Evolutionary conservation across 768 basidiomycete species (phyloP), one percentile per base, ranked within the genome.

Genomic region (Tubosaeta sp.): DNA sequence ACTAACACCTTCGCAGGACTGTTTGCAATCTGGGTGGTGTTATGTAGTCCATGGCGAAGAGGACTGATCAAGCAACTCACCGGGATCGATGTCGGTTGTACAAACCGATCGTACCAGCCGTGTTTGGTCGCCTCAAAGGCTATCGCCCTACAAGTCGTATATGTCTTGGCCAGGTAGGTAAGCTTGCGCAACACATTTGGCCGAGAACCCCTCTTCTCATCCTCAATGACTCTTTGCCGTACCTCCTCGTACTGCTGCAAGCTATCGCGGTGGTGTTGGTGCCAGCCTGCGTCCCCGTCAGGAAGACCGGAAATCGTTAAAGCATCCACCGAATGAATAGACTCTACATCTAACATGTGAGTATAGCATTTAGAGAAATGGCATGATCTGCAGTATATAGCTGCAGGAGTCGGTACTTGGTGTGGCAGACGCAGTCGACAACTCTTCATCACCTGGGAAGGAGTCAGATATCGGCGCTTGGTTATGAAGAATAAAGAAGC

Each of bases 81-180:
- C 3, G 68, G 70, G 27, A 60, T 56, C 16, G 43, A 38, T n/a
- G 43, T 46, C 5, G 53, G 44, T 51, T 62, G 62, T 38, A 51
- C 51, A 45, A 60, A 64, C 49, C 62, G 59, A 53, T 90, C 87
- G 58, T 89, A 89, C 79, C 81, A 88, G 4, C 87, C 88, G 19
- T 65, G 64, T 39, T 62, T 66, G n/a, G 75, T 70, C 31, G 65
- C 65, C 8, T 66, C 58, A 9, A 56, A 38, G 54, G 77, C 76
- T 14, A 76, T 50, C 2, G 85, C 79, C 39, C 69, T 75, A 61
- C 81, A 83, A 33, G 67, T 66, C 9, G 56, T 59, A 56, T 79
- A 87, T 19, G 67, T 71, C 48, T 72, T 63, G 10, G 86, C 81
- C 19, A 77, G 67, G 41, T 78, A 62, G 6, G 70, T 69, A 27